Evolutionary conservation across 1,284 basidiomycete species (phyloP), one percentile per base, ranked within the genome.

Genomic region (Blastosporella zonata): DNA sequence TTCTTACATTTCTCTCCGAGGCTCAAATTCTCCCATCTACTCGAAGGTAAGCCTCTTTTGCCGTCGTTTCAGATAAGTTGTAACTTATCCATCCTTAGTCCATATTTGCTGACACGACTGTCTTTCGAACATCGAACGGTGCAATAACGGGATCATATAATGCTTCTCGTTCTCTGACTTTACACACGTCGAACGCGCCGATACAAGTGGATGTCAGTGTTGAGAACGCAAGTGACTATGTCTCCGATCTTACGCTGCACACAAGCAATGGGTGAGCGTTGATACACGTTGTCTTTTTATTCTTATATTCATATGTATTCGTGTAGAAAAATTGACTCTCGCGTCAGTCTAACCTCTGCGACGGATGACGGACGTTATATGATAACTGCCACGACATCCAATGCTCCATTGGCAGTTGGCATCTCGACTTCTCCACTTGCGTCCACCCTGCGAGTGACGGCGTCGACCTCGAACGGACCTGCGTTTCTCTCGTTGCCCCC

Each of bases 71-170:
- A 10, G 21, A 38, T 17, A 33, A 23, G 17, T 34, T 28, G 27
- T 47, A 23, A 42, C 31, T 5, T 33, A 22, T 22, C 22, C 12
- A 37, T 40, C n/a, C 5, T n/a, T 27, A 71, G 69, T 59, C 63
- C 1, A 22, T 73, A 6, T 55, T 47, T 17, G 63, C 66, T 1
- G 48, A 53, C 12, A 59, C 54, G 20, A 68, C 57, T 2, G 43
- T 44, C n/a, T 50, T 72, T 9, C 53, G 54, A 18, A 67, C 70
- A 7, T 62, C 60, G 3, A 66, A 67, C 37, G 61, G 61, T 12
- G 50, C 53, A 6, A 70, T 74, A 27, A 45, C 42, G 17, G 74
- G 73, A n/a, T 51, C 49, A 4, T 74, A 69, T 59, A 68, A 69
- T 41, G 58, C 64, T 1, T 61, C 68, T 0, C 53, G 56, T 0